Conservation (phyloP, 83 land plant species). For the Larix sibirica region DNA sequence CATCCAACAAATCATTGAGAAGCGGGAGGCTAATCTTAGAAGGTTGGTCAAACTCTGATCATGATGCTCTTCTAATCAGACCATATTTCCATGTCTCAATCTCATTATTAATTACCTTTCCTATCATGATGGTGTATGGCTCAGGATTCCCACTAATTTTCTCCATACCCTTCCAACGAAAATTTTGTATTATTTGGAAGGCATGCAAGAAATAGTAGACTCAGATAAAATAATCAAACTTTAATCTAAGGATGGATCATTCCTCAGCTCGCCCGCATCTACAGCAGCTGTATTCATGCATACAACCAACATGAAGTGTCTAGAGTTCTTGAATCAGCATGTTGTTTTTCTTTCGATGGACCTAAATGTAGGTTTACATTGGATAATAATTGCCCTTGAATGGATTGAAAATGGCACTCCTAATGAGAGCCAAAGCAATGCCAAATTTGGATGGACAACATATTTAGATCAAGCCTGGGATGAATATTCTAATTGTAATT, state of each 20-base stretch:
- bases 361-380: too few species aligned
- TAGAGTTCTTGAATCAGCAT: slow-evolving; percentile 26
- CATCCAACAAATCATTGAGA: slow-evolving; percentile 15
- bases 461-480: too few species aligned
- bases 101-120: neutral
- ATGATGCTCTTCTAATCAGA: too few species aligned
- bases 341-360: too few species aligned
- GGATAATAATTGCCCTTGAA: too few species aligned
- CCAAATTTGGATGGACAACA: too few species aligned
- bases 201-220: too few species aligned
- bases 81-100: neutral
- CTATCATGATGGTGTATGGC: neutral
- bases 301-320: slow-evolving; percentile 29
- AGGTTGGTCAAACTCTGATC: slow-evolving; percentile 2
- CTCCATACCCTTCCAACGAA: slow-evolving; percentile 36
- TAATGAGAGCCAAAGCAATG: too few species aligned
- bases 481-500: too few species aligned
- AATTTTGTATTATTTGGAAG: slow-evolving; percentile 40
- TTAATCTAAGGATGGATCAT: too few species aligned
- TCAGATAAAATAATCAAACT: too few species aligned
- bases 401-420: too few species aligned
- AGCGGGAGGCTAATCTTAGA: slow-evolving; percentile 27
- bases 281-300: slow-evolving; percentile 39
- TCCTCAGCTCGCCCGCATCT: slow-evolving; percentile 42
- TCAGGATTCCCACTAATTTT: slow-evolving; percentile 37